Conservation (phyloP, 345 rosid species). For the Cardamine occulta region DNA sequence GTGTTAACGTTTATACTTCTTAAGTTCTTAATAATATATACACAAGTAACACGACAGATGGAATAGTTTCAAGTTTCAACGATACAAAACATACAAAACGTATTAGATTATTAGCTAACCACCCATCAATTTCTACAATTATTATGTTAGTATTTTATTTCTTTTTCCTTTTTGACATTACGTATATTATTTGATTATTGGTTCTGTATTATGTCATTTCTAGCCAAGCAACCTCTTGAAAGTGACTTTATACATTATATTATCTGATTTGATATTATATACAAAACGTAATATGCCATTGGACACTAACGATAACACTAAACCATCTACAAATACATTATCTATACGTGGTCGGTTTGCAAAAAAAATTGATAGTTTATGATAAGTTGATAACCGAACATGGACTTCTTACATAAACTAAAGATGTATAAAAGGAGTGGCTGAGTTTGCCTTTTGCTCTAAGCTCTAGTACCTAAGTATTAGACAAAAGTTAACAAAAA, state of each 20-base stretch:
- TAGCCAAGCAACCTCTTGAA: slow-evolving; percentile 35
- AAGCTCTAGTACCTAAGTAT: neutral
- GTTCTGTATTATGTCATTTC: slow-evolving; percentile 8
- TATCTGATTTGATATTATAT: slow-evolving; percentile 1
- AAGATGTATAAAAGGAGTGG: neutral
- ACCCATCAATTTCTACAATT: slow-evolving; percentile 1
- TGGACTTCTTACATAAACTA: neutral
- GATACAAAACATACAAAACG: neutral
- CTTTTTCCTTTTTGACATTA: neutral
- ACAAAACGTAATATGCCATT: slow-evolving; percentile 14
- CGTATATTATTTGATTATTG: neutral
- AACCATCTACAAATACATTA: neutral
- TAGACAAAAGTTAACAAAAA: neutral
- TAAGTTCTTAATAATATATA: neutral
- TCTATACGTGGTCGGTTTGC: neutral
- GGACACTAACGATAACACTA: slow-evolving; percentile 5
- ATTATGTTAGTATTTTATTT: slow-evolving; percentile 8
- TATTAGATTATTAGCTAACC: neutral
- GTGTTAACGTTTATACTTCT: neutral
- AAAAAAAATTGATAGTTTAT: neutral
- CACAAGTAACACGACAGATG: neutral
- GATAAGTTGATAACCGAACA: neutral
- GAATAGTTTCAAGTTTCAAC: neutral
- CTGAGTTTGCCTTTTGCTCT: neutral
- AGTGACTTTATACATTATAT: slow-evolving; percentile 29